Percentiles rank a stretch among this genome's conserved stretches.
These are phyloP conservation scores for Paraphoma chrysanthemicola DNA, from an alignment of 2,329 filamentous ascomycete species.

Conservation along the genomic window DNA sequence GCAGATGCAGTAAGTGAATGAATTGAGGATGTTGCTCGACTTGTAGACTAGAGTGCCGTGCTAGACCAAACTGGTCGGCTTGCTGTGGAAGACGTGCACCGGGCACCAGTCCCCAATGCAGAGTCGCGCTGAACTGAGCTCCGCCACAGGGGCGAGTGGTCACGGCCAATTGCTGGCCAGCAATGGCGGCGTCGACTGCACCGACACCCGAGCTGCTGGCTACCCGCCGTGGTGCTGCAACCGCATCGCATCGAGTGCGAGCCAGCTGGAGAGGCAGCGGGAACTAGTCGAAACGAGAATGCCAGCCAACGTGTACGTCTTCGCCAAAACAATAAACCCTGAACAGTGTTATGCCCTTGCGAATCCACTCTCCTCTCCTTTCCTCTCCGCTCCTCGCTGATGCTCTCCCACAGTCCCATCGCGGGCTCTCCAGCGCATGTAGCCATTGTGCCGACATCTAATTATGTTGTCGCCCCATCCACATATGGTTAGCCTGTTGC, in stretches of 20 bases:
- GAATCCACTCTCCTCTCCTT: not conserved
- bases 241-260: too few species aligned
- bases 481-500: not conserved
- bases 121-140: not conserved
- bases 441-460: not conserved
- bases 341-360: too few species aligned
- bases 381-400: not conserved
- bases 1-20: conserved; percentile 8
- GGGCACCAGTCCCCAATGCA: not conserved
- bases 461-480: not conserved
- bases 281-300: too few species aligned
- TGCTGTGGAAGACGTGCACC: too few species aligned
- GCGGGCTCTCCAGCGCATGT: not conserved
- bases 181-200: not conserved
- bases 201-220: not conserved
- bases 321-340: too few species aligned
- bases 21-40: not conserved
- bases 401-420: not conserved
- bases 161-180: not conserved
- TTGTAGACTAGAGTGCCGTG: not conserved
- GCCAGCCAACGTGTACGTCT: too few species aligned
- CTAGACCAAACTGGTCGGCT: not conserved
- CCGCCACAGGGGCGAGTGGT: not conserved
- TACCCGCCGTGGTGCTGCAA: too few species aligned
- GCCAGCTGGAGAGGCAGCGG: too few species aligned